Evolutionary conservation across 257 asterid species (phyloP), one percentile per base, ranked within the genome.

Genomic region (Forsythia viridissima): DNA sequence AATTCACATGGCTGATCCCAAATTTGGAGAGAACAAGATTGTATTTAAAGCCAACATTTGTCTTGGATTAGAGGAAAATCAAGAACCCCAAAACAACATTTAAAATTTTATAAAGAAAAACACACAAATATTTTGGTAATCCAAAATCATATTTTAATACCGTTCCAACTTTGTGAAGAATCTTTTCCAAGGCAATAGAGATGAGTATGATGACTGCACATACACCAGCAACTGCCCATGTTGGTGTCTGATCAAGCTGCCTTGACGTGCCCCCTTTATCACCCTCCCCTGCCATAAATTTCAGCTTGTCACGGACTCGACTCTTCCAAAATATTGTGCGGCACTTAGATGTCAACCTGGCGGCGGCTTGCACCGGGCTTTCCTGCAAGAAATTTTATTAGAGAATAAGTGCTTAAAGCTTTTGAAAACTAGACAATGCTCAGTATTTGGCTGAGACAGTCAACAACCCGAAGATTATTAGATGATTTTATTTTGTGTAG

Each of bases 171-270:
- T 92, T 92, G 82, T 92, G 98, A 11, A 94, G 87, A 82, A 91
- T 61, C 84, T 87, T 92, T 84, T 94, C 98, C 51, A 94, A 77
- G 48, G 88, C 86, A 81, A 92, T 81, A n/a, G 97, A 94, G 83
- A 94, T 80, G 71, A 94, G 48, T 66, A 94, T 94, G 68, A 94
- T 94, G 44, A 90, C 85, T 1, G 91, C 87, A 82, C 97, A 94
- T n/a, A 94, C 97, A 70, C 97, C 92, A 75, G 98, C 93, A 77
- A 91, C 97, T 6, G 97, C 98, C 97, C 98, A 94, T 74, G 98
- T 94, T 20, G 98, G 88, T 13, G 97, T 94, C 76, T 92, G 91
- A 52, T 87, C 93, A 76, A 92, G 96, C 80, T 80, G 67, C 77
- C 96, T 88, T 37, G 91, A 73, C 36, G 52, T 34, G 0, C 7